These are phyloP conservation scores for Neonothopanus nambi DNA, from an alignment of 1,284 basidiomycete genomes.

Conservation along the genomic window DNA sequence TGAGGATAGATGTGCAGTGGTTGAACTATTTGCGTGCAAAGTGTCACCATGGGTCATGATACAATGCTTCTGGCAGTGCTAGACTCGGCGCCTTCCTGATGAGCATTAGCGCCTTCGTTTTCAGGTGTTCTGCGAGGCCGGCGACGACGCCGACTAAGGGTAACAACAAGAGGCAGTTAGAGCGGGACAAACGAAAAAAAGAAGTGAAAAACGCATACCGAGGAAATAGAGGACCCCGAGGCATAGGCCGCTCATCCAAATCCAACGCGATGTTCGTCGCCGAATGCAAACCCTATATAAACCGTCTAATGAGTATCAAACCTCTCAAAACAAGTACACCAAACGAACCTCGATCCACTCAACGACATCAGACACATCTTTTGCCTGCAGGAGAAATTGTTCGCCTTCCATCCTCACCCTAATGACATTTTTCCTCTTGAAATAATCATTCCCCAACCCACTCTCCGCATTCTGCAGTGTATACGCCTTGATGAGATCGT, in stretches of 20 bases:
- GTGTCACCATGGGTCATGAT: too few relatives aligned
- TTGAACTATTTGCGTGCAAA: too few relatives aligned
- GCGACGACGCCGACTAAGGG: slow-evolving; percentile 38
- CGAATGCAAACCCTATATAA: slow-evolving; percentile 78
- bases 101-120: neutral
- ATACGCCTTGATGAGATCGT: slow-evolving; percentile 64
- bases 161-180: slow-evolving; percentile 25
- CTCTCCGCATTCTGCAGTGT: slow-evolving; percentile 90
- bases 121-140: slow-evolving; percentile 25
- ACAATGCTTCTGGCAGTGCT: too few relatives aligned
- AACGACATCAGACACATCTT: slow-evolving; percentile 83
- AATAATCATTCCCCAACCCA: slow-evolving; percentile 93
- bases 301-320: slow-evolving; percentile 10
- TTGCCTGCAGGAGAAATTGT: slow-evolving; percentile 94
- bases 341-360: slow-evolving; percentile 90
- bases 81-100: neutral
- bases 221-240: slow-evolving; percentile 79
- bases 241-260: slow-evolving; percentile 88
- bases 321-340: slow-evolving; percentile 42
- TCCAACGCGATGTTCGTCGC: slow-evolving; percentile 93
- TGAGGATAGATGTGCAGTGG: too few relatives aligned
- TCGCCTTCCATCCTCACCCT: slow-evolving; percentile 91
- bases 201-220: slow-evolving; percentile 45
- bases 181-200: neutral
- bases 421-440: slow-evolving; percentile 95